phyloP scores from a whole-genome alignment of 225 moss, liverwort and hornwort species.

The Physcomitrellopsis africana region DNA sequence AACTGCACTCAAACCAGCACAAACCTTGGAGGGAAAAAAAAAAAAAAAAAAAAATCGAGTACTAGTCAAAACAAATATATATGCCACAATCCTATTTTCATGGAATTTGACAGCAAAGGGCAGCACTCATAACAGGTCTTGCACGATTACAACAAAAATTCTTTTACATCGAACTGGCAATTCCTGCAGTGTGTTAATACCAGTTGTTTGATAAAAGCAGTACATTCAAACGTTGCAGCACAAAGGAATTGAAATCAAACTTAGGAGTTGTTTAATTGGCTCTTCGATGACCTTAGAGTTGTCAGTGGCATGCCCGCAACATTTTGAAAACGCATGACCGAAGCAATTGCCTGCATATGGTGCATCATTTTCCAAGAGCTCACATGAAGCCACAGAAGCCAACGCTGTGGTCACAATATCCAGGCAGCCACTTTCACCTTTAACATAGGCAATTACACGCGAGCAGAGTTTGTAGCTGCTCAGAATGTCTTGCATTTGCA shows the following conservation, averaged over 20 bases:
- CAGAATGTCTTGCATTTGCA: constrained; percentile 50
- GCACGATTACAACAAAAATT: neutral
- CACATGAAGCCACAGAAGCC: constrained; percentile 52
- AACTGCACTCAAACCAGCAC: constrained; percentile 47
- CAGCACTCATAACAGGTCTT: constrained; percentile 8
- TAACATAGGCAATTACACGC: constrained; percentile 45
- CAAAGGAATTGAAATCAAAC: constrained; percentile 8
- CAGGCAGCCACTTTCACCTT: constrained; percentile 42
- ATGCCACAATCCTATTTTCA: constrained; percentile 14
- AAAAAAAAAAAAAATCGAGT: neutral
- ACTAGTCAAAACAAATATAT: neutral
- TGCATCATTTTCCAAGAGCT: constrained; percentile 40
- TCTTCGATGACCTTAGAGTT: constrained; percentile 51
- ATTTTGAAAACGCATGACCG: constrained; percentile 48
- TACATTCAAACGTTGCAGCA: neutral
- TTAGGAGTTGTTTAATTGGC: neutral
- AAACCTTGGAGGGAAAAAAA: constrained; percentile 31
- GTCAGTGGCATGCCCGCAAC: constrained; percentile 53
- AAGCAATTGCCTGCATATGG: constrained; percentile 57
- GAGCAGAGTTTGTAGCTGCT: constrained; percentile 44
- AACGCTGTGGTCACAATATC: constrained; percentile 44
- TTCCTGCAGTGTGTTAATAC: neutral
- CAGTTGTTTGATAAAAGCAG: neutral
- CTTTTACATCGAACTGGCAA: constrained; percentile 2
- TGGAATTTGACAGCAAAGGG: constrained; percentile 10